Percentiles rank a stretch among this genome's conserved stretches.
These are phyloP conservation scores for Russula olivacea DNA, from an alignment of 768 basidiomycete genomes.

Conservation along the genomic window DNA sequence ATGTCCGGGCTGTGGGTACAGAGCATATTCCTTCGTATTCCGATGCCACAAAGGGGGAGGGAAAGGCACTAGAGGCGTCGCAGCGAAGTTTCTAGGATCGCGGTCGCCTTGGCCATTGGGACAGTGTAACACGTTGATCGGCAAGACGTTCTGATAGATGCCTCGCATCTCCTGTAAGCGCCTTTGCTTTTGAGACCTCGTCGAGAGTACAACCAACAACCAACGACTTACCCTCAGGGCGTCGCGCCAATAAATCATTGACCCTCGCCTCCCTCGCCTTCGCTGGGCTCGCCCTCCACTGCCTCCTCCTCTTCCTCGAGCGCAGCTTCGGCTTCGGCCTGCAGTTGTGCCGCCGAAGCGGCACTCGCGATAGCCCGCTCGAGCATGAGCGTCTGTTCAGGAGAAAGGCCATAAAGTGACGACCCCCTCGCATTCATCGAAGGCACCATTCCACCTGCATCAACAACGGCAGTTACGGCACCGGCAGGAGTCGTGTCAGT, in stretches of 20 bases:
- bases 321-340: conserved; percentile 73
- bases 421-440: conserved; percentile 28
- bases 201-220: background rate
- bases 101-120: background rate
- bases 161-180: background rate
- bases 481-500: background rate
- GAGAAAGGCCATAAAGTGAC: conserved; percentile 65
- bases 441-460: background rate
- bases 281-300: conserved; percentile 36
- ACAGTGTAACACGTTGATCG: background rate
- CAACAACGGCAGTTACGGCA: background rate
- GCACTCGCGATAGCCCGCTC: conserved; percentile 72
- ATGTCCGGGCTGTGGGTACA: background rate
- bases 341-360: conserved; percentile 67
- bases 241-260: background rate
- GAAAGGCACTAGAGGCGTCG: background rate
- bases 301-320: conserved; percentile 61
- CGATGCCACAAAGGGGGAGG: background rate
- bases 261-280: conserved; percentile 29
- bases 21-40: background rate
- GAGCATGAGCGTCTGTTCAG: conserved; percentile 62
- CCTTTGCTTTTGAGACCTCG: background rate
- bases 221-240: background rate
- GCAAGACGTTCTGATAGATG: background rate
- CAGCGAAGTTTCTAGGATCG: background rate